A percentile compares a stretch with the other conserved stretches of the same genome.
Conservation (phyloP, 495 filamentous ascomycete genomes). For the Staphylotrichum longicolle region DNA sequence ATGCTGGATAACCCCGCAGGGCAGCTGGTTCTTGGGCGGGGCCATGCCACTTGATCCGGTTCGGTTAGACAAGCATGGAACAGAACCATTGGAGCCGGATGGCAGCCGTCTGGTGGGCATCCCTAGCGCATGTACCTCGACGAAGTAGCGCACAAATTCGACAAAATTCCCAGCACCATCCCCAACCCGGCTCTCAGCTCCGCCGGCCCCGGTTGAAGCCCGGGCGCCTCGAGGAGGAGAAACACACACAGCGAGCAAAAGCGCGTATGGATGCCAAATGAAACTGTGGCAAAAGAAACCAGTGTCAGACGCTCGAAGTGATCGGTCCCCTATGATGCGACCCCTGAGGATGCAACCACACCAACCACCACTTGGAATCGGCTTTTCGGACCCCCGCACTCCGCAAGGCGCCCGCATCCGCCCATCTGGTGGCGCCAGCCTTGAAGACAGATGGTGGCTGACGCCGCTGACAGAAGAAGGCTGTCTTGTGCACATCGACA, state of each 20-base stretch:
- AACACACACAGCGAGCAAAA: no score
- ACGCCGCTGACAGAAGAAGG: no score
- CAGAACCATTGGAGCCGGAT: background rate
- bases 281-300: no score
- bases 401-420: background rate
- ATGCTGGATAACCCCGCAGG: slow-evolving; percentile 9
- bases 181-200: background rate
- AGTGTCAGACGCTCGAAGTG: no score
- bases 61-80: slow-evolving; percentile 7
- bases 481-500: no score
- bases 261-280: no score
- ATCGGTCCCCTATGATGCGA: no score
- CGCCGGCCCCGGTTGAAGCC: background rate
- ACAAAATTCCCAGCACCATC: background rate
- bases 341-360: no score
- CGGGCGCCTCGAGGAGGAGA: no score
- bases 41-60: background rate
- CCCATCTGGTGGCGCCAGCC: slow-evolving; percentile 9
- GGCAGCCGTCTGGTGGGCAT: background rate
- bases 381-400: no score
- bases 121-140: background rate
- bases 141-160: background rate
- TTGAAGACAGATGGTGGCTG: background rate
- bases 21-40: background rate
- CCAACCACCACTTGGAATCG: no score